These are phyloP conservation scores for Globisporangium mamillatum DNA, from an alignment of 352 stramenopile genomes.

Conservation along the genomic window DNA sequence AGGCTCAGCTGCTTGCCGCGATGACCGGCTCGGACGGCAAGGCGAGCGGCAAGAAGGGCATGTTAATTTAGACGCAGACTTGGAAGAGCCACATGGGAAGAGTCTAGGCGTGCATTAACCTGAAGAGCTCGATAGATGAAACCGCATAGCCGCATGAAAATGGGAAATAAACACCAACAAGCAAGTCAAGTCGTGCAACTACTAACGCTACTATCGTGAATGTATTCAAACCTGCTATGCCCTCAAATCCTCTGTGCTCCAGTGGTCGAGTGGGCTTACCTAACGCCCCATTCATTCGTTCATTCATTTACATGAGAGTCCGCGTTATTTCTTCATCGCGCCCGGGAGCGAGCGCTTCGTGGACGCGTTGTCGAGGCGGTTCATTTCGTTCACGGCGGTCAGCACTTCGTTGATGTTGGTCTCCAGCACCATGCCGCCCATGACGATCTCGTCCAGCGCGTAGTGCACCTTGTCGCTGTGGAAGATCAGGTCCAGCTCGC, in stretches of 20 bases:
- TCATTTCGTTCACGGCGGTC: slow-evolving; percentile 96
- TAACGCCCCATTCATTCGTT: neutral
- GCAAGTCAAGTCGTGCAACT: neutral
- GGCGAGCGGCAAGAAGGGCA: slow-evolving; percentile 42
- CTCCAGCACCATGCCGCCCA: slow-evolving; percentile 99
- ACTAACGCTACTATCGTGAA: slow-evolving; percentile 10
- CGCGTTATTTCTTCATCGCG: slow-evolving; percentile 58
- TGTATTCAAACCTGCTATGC: neutral
- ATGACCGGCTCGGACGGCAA: slow-evolving; percentile 25
- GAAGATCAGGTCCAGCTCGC: slow-evolving; percentile 99
- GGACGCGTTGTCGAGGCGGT: slow-evolving; percentile 87
- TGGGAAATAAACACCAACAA: neutral
- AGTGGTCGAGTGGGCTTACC: neutral
- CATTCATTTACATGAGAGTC: slow-evolving; percentile 6
- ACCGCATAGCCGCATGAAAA: neutral
- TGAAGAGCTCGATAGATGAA: neutral
- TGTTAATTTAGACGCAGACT: slow-evolving; percentile 56
- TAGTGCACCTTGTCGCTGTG: slow-evolving; percentile 97
- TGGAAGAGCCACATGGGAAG: neutral
- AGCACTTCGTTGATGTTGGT: slow-evolving; percentile 99
- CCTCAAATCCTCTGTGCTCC: neutral
- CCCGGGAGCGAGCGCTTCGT: slow-evolving; percentile 75
- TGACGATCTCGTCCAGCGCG: slow-evolving; percentile 99
- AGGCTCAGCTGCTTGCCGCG: slow-evolving; percentile 34
- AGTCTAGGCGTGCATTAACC: neutral